A percentile compares a stretch with the other conserved stretches of the same genome.
phyloP scores from a whole-genome alignment of 1,284 basidiomycete species.

The Cronartium ribicola region DNA sequence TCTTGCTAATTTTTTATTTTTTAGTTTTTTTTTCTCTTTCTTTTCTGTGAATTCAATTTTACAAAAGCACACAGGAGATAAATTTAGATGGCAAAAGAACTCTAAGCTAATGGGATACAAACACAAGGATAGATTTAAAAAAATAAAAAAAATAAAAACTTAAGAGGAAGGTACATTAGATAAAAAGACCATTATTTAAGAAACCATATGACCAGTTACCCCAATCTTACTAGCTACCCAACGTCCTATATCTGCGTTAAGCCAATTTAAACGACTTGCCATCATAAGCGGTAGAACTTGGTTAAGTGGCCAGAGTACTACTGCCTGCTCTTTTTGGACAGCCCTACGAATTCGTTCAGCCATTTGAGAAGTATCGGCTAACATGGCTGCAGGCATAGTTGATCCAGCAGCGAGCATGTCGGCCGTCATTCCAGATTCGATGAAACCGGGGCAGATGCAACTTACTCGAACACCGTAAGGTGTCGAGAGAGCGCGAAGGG shows the following conservation, averaged over 20 bases:
- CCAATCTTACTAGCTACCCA: conserved; percentile 40
- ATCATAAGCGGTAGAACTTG: conserved; percentile 23
- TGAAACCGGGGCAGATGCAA: conserved; percentile 39
- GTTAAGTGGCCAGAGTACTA: conserved; percentile 34
- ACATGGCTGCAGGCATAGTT: conserved; percentile 13
- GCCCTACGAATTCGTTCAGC: conserved; percentile 32
- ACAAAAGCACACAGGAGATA: too few species aligned
- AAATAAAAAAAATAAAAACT: too few species aligned
- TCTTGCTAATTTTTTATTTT: too few species aligned
- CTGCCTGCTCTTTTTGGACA: conserved; percentile 12
- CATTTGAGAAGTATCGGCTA: conserved; percentile 20
- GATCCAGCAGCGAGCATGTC: conserved; percentile 39
- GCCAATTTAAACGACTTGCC: conserved; percentile 25
- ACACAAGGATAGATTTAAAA: too few species aligned
- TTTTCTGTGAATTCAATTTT: too few species aligned
- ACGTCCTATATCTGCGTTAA: conserved; percentile 24
- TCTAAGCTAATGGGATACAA: too few species aligned
- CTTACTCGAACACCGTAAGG: conserved; percentile 24
- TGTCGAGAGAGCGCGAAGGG: conserved; percentile 23
- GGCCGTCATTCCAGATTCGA: conserved; percentile 30
- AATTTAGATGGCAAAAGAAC: too few species aligned
- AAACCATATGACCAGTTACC: conserved; percentile 30
- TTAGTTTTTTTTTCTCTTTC: too few species aligned
- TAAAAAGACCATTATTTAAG: conserved; percentile 1
- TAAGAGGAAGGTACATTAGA: not conserved